Conservation (phyloP, 495 filamentous ascomycete genomes). For the Venustampulla echinocandica region DNA sequence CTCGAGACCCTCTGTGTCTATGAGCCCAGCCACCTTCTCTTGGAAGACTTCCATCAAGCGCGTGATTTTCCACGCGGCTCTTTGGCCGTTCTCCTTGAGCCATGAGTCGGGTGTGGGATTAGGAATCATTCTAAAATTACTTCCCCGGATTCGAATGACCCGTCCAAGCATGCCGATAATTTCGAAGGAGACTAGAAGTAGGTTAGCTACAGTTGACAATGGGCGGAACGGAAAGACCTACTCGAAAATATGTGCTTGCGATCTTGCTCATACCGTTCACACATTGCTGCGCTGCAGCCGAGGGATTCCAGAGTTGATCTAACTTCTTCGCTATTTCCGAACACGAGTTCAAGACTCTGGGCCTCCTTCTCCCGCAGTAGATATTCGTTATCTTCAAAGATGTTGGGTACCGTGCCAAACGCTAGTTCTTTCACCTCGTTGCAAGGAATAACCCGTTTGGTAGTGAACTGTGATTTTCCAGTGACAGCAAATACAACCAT, state of each 20-base stretch:
- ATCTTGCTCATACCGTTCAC: slow-evolving; percentile 29
- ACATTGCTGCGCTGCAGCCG: slow-evolving; percentile 34
- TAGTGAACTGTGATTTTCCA: slow-evolving; percentile 33
- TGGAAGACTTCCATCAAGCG: slow-evolving; percentile 23
- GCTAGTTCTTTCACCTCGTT: slow-evolving; percentile 37
- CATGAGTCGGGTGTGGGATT: slow-evolving; percentile 40
- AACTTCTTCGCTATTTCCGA: slow-evolving; percentile 33
- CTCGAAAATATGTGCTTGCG: slow-evolving; percentile 41
- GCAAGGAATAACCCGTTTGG: slow-evolving; percentile 36
- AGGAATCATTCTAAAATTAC: slow-evolving; percentile 37
- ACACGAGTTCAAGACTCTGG: slow-evolving; percentile 28
- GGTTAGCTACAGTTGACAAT: slow-evolving; percentile 7
- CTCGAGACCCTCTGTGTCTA: slow-evolving; percentile 4
- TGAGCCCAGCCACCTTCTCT: slow-evolving; percentile 10
- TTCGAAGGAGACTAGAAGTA: slow-evolving; percentile 37
- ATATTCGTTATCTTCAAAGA: slow-evolving; percentile 28
- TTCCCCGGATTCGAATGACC: slow-evolving; percentile 32
- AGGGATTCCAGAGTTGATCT: slow-evolving; percentile 37
- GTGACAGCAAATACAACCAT: slow-evolving; percentile 37
- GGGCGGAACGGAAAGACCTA: slow-evolving; percentile 12
- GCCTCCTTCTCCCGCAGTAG: slow-evolving; percentile 21
- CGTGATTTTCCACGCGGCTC: slow-evolving; percentile 21
- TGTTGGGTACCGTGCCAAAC: slow-evolving; percentile 38
- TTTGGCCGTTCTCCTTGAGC: slow-evolving; percentile 30
- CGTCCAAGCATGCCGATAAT: slow-evolving; percentile 43